Evolutionary conservation across 2,329 filamentous ascomycete genomes (phyloP), one percentile per base, ranked within the genome.

Genomic region (Fusarium gaditjirri): DNA sequence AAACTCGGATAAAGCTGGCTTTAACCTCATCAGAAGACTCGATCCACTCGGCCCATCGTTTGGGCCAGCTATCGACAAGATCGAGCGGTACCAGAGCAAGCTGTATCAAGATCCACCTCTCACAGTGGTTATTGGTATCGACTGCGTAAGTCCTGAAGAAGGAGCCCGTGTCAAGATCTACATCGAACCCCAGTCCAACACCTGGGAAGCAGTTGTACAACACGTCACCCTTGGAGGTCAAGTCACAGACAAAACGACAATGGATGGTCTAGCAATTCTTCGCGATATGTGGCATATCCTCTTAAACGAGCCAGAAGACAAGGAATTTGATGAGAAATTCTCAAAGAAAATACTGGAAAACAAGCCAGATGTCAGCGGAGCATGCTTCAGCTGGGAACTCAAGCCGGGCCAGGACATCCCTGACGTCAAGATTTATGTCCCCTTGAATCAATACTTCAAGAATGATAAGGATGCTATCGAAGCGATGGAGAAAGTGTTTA

Each of bases 141-240:
- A 78, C 53, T 77, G 76, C 39, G 44, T 77, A n/a, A 68, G 62
- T 31, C 76, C 76, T 8, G 69, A 75, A 21, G 67, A 68, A 29
- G 76, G 75, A 4, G 77, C 77, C 14, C 58, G 77, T 47, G 68
- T 76, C 50, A 78, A 78, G 62, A 53, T 78, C n/a, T 78, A 78
- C 53, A 75, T 72, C 17, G 71, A 75, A 13, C 65, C 70, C 4
- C 61, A 72, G 16, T 71, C 70, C 39, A 78, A 78, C 27, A 70
- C 73, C 19, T 77, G 75, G 67, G 59, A 67, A 35, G 66, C 71
- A 10, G 74, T 78, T 27, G 60, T 70, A 16, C 44, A 78, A 8
- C 75, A 78, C 23, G 60, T 76, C 19, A 78, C 77, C 3, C 58
- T 78, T 1, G 76, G 73, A 44, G 77, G 76, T 6, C 59, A 66